These are phyloP conservation scores for Cercophora sp. DNA, from an alignment of 495 filamentous ascomycete genomes.

Conservation along the genomic window DNA sequence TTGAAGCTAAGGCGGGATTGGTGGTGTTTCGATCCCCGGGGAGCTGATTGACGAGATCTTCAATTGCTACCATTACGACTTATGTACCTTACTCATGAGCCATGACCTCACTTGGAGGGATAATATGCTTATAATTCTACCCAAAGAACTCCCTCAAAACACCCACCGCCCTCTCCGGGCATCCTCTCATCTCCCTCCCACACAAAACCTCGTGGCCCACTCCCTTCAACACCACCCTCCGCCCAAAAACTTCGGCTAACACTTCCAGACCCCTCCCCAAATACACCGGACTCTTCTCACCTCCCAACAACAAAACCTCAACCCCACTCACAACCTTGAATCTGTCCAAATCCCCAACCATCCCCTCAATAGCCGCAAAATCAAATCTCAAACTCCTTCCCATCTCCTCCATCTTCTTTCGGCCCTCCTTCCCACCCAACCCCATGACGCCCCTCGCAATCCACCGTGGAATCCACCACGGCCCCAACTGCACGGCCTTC, in stretches of 20 bases:
- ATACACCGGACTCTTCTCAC: neutral
- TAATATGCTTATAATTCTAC: no score
- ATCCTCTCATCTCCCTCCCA: no score
- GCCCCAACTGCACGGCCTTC: neutral
- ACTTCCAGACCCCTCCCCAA: neutral
- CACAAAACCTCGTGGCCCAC: no score
- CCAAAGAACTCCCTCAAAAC: no score
- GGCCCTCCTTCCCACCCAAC: neutral
- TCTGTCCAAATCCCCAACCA: neutral
- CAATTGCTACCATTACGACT: no score
- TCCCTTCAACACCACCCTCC: no score
- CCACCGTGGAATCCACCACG: neutral
- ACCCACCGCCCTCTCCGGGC: no score
- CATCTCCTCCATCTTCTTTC: neutral
- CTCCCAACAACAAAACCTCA: neutral
- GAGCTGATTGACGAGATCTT: no score
- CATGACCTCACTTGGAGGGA: no score
- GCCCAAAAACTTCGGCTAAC: neutral
- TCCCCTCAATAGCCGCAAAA: neutral
- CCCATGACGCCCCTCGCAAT: neutral
- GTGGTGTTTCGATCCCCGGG: neutral
- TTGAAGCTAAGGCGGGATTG: neutral
- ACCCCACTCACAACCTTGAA: neutral
- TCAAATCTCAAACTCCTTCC: neutral
- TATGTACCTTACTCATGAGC: no score